Base-by-base conservation (phyloP, 306 rosid genomes). In the Glycyrrhiza uralensis region DNA sequence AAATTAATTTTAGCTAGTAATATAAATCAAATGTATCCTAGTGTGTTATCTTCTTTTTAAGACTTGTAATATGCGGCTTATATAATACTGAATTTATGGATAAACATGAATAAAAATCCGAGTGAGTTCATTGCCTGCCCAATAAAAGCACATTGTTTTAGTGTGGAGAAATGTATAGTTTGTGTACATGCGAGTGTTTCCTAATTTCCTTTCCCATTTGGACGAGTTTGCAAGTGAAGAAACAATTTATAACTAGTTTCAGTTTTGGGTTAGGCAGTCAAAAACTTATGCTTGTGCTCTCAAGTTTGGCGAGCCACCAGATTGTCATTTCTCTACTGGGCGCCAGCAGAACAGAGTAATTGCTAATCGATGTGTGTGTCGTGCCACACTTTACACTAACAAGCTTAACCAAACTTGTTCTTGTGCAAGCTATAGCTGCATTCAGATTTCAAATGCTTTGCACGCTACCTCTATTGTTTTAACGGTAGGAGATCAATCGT, bases 251-350 rank as follows among this genome's bases (percentile, higher is more conserved):
- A 7, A 50, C 6, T 4, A 52, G 17, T 22, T 24, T 35, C 5
- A 1, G 6, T 46, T 24, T 36, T 13, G 41, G 35, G 55, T 75
- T 75, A 65, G 26, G 74, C 35, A 32, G 67, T 44, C 66, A 52
- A 38, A 28, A 32, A 30, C 19, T 12, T 3, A 18, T 42, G 67
- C 38, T 52, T 45, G 18, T 47, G 14, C 26, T 64, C 55, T 38
- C 7, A 4, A 13, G 68, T 76, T 76, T 66, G 69, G 75, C 69
- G 4, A 49, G 57, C 62, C 52, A 44, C 71, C 47, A 13, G 30
- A 46, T 58, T 46, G 9, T 14, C 4, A 9, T 67, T 20, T 10
- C 17, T 68, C 7, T 74, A 46, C 52, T 36, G 2, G 80, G 62
- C 63, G 18, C 69, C 75, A 33, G 46, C 63, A 45, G 7, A 57